A percentile compares a stretch with the other conserved stretches of the same genome.
Conservation (phyloP, 305 asterid genomes). For the Petunia hybrid region DNA sequence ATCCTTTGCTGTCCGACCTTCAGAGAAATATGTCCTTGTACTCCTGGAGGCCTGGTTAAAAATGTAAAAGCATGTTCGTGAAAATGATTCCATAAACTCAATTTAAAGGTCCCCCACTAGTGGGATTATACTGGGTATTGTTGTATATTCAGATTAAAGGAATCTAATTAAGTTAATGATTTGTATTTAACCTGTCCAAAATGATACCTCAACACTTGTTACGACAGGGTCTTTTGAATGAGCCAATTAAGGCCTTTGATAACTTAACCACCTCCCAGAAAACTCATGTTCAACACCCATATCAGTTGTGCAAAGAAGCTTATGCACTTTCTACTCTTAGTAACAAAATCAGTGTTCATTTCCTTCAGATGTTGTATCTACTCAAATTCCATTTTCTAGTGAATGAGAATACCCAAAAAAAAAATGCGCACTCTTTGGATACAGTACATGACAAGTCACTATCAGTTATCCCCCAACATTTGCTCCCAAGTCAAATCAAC, state of each 20-base stretch:
- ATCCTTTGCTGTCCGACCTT: constrained; percentile 68
- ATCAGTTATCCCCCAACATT: background rate
- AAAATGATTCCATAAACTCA: constrained; percentile 14
- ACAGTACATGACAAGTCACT: background rate
- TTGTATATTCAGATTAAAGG: background rate
- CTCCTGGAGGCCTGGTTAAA: constrained; percentile 60
- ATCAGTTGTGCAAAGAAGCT: constrained; percentile 26
- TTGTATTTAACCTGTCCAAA: constrained; percentile 22
- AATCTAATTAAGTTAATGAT: constrained; percentile 13
- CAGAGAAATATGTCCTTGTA: constrained; percentile 76
- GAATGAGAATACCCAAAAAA: background rate
- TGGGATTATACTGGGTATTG: too few species aligned
- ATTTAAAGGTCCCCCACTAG: background rate
- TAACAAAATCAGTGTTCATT: constrained; percentile 15
- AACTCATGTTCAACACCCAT: constrained; percentile 21
- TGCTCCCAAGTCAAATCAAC: background rate
- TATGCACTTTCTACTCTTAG: constrained; percentile 1
- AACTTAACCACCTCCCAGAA: constrained; percentile 5
- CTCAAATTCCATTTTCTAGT: background rate
- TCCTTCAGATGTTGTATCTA: constrained; percentile 3
- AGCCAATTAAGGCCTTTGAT: constrained; percentile 15
- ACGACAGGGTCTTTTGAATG: constrained; percentile 7
- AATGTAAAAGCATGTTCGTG: constrained; percentile 34
- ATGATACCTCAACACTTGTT: constrained; percentile 15
- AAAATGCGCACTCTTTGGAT: constrained; percentile 10